Evolutionary conservation across 2,329 filamentous ascomycete species (phyloP).

Genomic region (Simplicillium aogashimaense): DNA sequence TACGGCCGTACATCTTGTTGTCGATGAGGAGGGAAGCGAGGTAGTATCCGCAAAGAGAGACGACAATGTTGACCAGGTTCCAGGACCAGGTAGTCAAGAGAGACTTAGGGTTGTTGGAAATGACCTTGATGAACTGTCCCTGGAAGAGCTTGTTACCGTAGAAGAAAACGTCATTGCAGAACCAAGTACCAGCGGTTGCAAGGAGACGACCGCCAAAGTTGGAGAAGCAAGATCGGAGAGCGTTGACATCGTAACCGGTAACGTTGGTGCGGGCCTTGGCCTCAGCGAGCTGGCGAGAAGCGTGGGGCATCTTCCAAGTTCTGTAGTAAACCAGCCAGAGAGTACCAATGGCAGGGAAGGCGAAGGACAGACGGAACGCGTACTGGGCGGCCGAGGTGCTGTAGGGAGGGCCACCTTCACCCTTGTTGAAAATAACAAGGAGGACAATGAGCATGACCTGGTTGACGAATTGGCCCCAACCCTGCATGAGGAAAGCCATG

Average conservation of each 20-base stretch:
- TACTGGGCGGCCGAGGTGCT: conserved; percentile 69
- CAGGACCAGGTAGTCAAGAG: conserved; percentile 85
- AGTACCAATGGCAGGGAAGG: conserved; percentile 80
- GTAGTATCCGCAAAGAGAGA: conserved; percentile 84
- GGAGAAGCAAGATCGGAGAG: conserved; percentile 65
- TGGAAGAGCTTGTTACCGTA: conserved; percentile 99
- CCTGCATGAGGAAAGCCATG: conserved; percentile 95
- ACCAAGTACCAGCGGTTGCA: conserved; percentile 85
- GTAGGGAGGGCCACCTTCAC: conserved; percentile 65
- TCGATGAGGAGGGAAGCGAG: conserved; percentile 81
- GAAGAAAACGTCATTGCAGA: conserved; percentile 96
- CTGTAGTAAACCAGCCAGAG: conserved; percentile 95
- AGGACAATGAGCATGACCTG: conserved; percentile 81
- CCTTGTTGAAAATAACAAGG: conserved; percentile 80
- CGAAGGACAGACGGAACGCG: conserved; percentile 88
- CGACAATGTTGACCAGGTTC: conserved; percentile 84
- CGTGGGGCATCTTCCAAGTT: conserved; percentile 86
- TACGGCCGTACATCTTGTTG: conserved; percentile 93
- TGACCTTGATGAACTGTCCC: conserved; percentile 75
- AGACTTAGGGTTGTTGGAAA: conserved; percentile 58
- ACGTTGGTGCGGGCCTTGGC: conserved; percentile 82
- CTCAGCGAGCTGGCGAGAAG: conserved; percentile 68
- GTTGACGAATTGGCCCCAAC: conserved; percentile 95
- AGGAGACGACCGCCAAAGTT: conserved; percentile 82
- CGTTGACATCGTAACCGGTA: conserved; percentile 85